Evolutionary conservation across 495 filamentous ascomycete species (phyloP), one percentile per base, ranked within the genome.

Genomic region (Bryoglossum gracile): DNA sequence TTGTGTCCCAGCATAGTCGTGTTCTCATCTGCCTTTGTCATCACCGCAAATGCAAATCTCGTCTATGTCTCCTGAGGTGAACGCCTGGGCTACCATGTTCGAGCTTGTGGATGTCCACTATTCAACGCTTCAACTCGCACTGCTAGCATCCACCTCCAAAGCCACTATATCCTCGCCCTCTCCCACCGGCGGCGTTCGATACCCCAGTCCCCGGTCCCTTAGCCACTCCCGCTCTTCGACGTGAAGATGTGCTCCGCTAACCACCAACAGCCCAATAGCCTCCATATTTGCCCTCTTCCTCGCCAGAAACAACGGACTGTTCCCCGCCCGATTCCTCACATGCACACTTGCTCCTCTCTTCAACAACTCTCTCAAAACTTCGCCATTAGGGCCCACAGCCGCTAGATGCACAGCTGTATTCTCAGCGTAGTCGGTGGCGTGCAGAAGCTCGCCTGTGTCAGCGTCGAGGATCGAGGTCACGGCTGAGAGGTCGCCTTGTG

Each of bases 321-420:
- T 83, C 46, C 86, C 82, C 19, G 78, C 80, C 16, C 78, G 73
- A 64, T 95, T 95, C 34, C 91, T 78, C 17, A 87, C 65, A 64
- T 95, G 90, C 11, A 96, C 91, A 28, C 84, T 89, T 1, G 86
- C 91, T 2, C 90, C 90, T 21, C 85, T 74, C 17, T 66, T 70
- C 8, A 96, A 75, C 42, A 95, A 73, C 54, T 83, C 80, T 26
- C 76, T 74, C 37, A 95, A 68, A 21, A 95, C 82, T 1, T 77
- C 65, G 0, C 55, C 50, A 25, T 54, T 34, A 10, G 38, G 40
- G 0, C 55, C 45, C 0, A 74, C 70, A 8, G 78, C 76, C 5
- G 78, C 78, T 0, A 82, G 68, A 59, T 81, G 79, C 43, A 80
- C 60, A 0, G 88, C 86, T n/a, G 91, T 94, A 64, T 95, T 95